Conservation (phyloP, 202 grass and related monocot genomes). For the Zoysia matrella region DNA sequence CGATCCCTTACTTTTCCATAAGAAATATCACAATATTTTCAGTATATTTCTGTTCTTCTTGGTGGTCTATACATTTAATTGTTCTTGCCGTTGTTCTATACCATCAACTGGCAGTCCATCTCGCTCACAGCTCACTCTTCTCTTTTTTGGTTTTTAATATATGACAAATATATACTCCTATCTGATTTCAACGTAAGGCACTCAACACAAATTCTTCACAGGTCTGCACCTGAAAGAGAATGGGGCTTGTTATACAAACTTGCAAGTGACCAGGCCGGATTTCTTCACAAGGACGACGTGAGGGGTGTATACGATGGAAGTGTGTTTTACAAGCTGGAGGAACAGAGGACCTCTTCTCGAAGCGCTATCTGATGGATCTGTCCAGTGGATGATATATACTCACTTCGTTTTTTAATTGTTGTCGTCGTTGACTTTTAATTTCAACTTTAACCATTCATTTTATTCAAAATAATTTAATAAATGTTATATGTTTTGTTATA, state of each 20-base stretch:
- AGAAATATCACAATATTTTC: not conserved
- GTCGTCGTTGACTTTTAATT: no score
- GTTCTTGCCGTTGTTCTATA: not conserved
- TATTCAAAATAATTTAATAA: no score
- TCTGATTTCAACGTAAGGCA: not conserved
- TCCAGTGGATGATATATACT: no score
- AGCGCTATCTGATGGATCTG: constrained; percentile 2
- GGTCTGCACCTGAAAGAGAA: constrained; percentile 36
- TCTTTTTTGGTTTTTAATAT: not conserved
- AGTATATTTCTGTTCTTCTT: not conserved
- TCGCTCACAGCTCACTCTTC: not conserved
- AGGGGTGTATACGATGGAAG: constrained; percentile 64
- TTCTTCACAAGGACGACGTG: constrained; percentile 61
- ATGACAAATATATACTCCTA: not conserved
- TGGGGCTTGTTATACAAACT: constrained; percentile 58
- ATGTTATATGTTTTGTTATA: no score
- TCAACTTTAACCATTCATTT: no score
- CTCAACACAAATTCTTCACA: constrained; percentile 11
- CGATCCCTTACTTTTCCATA: not conserved
- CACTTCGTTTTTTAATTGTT: no score
- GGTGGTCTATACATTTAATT: not conserved
- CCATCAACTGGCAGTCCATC: not conserved
- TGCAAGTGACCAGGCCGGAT: constrained; percentile 56
- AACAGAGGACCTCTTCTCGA: constrained; percentile 6
- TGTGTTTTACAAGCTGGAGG: constrained; percentile 55